phyloP scores from a whole-genome alignment of 192 early-diverging fungal species.

The Geosiphon pyriformis region DNA sequence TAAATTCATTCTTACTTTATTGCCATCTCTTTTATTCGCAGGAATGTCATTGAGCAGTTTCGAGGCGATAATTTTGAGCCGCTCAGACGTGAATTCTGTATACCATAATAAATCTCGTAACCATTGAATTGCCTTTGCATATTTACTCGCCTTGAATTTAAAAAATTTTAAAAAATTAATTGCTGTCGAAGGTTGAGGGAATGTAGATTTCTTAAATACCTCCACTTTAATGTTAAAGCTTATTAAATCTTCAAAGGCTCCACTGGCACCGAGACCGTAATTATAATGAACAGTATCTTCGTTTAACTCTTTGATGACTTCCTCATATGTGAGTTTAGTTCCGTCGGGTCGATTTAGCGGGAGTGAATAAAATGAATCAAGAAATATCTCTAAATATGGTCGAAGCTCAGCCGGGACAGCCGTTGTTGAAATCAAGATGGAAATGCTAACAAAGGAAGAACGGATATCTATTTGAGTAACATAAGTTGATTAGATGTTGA shows the following conservation, averaged over 20 bases:
- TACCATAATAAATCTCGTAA: slow-evolving; percentile 48
- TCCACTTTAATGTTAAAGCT: slow-evolving; percentile 33
- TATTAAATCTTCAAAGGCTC: slow-evolving; percentile 35
- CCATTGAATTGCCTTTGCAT: slow-evolving; percentile 47
- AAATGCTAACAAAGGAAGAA: slow-evolving; percentile 47
- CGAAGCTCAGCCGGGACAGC: slow-evolving; percentile 41
- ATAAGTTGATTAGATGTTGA: slow-evolving; percentile 7
- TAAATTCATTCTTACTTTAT: slow-evolving; percentile 31
- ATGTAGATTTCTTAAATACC: no score
- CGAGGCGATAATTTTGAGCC: slow-evolving; percentile 48
- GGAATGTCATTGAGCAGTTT: slow-evolving; percentile 55
- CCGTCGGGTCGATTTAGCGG: slow-evolving; percentile 39
- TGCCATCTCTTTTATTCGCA: slow-evolving; percentile 48
- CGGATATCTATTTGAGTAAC: slow-evolving; percentile 39
- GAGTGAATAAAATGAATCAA: slow-evolving; percentile 48
- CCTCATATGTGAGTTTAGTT: slow-evolving; percentile 39
- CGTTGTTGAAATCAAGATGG: slow-evolving; percentile 41
- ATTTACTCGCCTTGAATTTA: slow-evolving; percentile 44
- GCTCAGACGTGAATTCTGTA: slow-evolving; percentile 48
- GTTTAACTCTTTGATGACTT: slow-evolving; percentile 46
- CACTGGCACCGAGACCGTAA: slow-evolving; percentile 34
- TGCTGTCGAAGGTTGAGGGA: no score
- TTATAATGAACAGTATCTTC: slow-evolving; percentile 49
- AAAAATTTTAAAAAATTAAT: not conserved
- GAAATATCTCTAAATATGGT: slow-evolving; percentile 48